Base-by-base conservation (phyloP, 2,329 filamentous ascomycete genomes). In the Ceratocystis ficicola region DNA sequence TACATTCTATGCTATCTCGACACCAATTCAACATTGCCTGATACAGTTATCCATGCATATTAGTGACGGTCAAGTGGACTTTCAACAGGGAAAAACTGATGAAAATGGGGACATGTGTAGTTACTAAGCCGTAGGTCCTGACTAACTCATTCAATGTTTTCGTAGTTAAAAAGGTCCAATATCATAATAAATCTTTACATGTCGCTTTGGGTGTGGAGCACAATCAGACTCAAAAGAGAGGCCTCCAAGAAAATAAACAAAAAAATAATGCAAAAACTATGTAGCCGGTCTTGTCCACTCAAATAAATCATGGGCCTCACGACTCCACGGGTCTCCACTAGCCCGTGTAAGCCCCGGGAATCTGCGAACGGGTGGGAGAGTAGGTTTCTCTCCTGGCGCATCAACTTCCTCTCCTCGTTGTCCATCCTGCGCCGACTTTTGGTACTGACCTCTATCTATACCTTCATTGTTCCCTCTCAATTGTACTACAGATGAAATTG, bases 291-390 rank as follows among this genome's bases (percentile, higher is more conserved):
- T 57, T 46, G 70, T 71, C 70, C 71, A 55, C 50, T 64, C 22
- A 70, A 75, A 73, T n/a, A 75, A 68, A 69, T 75, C 74, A 63
- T 72, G 72, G 3, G 73, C 70, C 68, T 75, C 73, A 44, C 72
- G 69, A 68, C 73, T 74, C 74, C 74, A 75, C 4, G 74, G 71
- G 1, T 73, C 73, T 17, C 68, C 69, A 15, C 64, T 65, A 5
- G 65, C 25, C 17, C 28, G 63, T 41, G 30, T 55, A n/a, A 69
- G 64, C 20, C 68, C 68, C 4, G 68, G 63, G 44, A 65, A 66
- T 22, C 65, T 44, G 22, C 55, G 50, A 7, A 68, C 55, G 0
- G 63, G 50, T 32, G 50, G 41, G 22, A 66, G 62, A 7, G 17
- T 50, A 7, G 32, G 32, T 32, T 32, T 44, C 52, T 57, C 60